Conservation (phyloP, 345 rosid species). For the Salix caprea region DNA sequence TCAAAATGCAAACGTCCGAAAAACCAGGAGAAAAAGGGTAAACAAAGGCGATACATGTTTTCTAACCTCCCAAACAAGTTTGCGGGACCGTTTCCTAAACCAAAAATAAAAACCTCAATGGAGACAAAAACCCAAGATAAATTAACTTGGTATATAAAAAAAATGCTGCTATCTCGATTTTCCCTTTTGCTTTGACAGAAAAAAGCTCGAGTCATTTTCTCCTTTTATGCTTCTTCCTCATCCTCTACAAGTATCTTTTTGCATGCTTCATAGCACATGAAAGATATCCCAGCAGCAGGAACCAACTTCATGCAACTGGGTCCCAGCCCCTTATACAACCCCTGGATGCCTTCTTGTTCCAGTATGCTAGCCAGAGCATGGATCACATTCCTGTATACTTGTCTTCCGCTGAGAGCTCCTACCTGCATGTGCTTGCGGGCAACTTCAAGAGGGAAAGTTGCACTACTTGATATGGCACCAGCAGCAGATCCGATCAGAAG, state of each 20-base stretch:
- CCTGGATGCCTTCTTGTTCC: constrained; percentile 70
- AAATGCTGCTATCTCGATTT: not conserved
- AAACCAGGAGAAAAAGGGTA: not conserved
- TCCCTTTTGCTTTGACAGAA: not conserved
- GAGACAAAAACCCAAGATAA: not conserved
- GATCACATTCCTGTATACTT: constrained; percentile 76
- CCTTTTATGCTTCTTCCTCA: constrained; percentile 41
- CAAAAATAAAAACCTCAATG: not conserved
- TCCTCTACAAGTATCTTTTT: constrained; percentile 75
- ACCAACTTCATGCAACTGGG: constrained; percentile 96
- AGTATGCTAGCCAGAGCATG: constrained; percentile 82
- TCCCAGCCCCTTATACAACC: constrained; percentile 86
- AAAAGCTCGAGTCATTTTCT: not conserved
- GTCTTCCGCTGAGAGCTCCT: constrained; percentile 83
- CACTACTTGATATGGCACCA: constrained; percentile 84
- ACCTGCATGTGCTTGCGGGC: constrained; percentile 99
- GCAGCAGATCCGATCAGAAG: constrained; percentile 86
- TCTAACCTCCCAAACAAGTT: not conserved
- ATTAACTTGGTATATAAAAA: not conserved
- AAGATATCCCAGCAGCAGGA: constrained; percentile 97
- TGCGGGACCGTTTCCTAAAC: not conserved
- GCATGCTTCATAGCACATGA: constrained; percentile 98
- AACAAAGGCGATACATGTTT: not conserved
- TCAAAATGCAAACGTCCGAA: not conserved
- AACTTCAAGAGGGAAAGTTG: constrained; percentile 93